Evolutionary conservation across 1,284 basidiomycete genomes (phyloP), one percentile per base, ranked within the genome.

Genomic region (Rugiboletus extremiorientalis): DNA sequence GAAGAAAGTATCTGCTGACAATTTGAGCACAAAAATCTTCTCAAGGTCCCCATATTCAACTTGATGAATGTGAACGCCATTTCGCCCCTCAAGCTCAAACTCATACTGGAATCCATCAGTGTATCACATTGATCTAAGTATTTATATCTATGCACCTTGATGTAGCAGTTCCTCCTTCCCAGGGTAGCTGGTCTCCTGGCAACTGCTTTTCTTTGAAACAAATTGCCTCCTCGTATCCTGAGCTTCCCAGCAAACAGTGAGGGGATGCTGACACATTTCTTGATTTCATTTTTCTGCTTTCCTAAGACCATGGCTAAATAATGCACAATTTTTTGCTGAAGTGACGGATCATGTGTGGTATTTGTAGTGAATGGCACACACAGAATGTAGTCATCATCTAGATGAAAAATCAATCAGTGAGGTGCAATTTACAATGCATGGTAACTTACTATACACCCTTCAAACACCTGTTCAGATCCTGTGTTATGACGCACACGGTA

Each of bases 331-430:
- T 14, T 38, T 2, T 7, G 4, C 6, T 38, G 37, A 7, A 38
- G 37, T 0, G 20, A 14, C 6, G 37, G n/a, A 14, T 38, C 12
- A n/a, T n/a, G n/a, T n/a, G 3, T 38, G 0, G 1, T 14, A 12
- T 5, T 38, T 5, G 6, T 14, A 2, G 37, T 38, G 2, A 38
- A 38, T 22, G 37, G 37, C 0, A 3, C 1, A 2, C 11, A 12
- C 1, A 38, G 37, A 38, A 38, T 12, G 22, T 38, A 38, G 11
- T 38, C 2, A 14, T 37, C 36, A n/a, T 37, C 36, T 37, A n/a
- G n/a, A n/a, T n/a, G n/a, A n/a, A n/a, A n/a, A n/a, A n/a, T n/a
- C n/a, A n/a, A n/a, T n/a, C n/a, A n/a, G n/a, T n/a, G n/a, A n/a
- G n/a, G n/a, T n/a, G n/a, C n/a, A n/a, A n/a, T n/a, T n/a, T n/a